Percentiles rank a stretch among this genome's conserved stretches.
Evolutionary conservation across 2,329 filamentous ascomycete genomes (phyloP).

Genomic region (Ophiocordyceps sinensis): DNA sequence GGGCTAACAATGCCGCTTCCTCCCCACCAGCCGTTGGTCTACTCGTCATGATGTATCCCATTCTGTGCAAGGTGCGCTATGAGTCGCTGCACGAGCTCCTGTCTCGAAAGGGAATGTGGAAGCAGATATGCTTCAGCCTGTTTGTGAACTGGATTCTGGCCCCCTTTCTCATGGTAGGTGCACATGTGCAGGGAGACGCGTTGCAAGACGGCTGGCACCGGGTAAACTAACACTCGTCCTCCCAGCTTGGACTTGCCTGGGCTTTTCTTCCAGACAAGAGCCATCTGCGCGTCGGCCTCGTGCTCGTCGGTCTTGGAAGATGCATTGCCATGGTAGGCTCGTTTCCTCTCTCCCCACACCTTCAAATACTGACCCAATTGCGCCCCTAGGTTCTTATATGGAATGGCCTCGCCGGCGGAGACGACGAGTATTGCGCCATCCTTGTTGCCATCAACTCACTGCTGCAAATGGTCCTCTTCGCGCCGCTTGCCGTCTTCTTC

Average conservation of each 20-base stretch:
- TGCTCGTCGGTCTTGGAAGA: constrained; percentile 69
- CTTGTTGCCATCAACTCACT: constrained; percentile 63
- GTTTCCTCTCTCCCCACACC: constrained; percentile 5
- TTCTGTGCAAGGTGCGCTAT: constrained; percentile 73
- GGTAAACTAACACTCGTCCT: background rate
- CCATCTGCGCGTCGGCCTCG: constrained; percentile 50
- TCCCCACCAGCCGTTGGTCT: constrained; percentile 50
- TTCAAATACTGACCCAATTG: background rate
- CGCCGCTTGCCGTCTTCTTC: constrained; percentile 54
- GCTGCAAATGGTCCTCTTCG: constrained; percentile 60
- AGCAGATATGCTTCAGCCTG: constrained; percentile 64
- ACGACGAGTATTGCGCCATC: constrained; percentile 71
- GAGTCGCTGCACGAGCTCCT: constrained; percentile 60
- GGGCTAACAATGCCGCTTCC: background rate
- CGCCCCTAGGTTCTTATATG: constrained; percentile 43
- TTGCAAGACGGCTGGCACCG: background rate
- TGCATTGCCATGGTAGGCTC: constrained; percentile 73
- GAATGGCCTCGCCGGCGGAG: constrained; percentile 56
- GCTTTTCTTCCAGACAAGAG: constrained; percentile 46
- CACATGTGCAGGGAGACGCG: background rate
- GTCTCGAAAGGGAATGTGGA: constrained; percentile 49
- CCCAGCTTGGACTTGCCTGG: constrained; percentile 51
- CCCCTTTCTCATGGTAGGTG: constrained; percentile 61
- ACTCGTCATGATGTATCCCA: constrained; percentile 89
- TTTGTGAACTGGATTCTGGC: constrained; percentile 73